Conservation (phyloP, 129 eudicot species). For the Smallanthus sonchifolius region DNA sequence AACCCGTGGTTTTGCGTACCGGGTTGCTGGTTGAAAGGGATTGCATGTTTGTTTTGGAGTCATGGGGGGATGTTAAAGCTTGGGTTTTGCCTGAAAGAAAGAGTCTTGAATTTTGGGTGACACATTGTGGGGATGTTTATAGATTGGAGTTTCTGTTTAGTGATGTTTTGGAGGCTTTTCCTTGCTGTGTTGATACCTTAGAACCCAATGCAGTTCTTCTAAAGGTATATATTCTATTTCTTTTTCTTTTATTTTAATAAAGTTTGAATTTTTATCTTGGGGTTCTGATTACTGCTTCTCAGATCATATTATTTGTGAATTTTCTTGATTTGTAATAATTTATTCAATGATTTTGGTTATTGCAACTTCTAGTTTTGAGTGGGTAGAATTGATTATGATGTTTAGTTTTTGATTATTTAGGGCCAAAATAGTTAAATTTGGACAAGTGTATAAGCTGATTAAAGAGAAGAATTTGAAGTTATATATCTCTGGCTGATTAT, state of each 20-base stretch:
- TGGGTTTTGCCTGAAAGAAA: constrained; percentile 81
- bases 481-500: not conserved
- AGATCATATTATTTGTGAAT: not conserved
- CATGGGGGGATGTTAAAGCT: constrained; percentile 56
- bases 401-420: not conserved
- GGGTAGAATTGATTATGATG: not conserved
- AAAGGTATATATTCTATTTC: constrained; percentile 42
- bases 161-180: constrained; percentile 56
- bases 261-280: not conserved
- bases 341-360: not conserved
- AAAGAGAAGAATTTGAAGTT: not conserved
- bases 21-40: constrained; percentile 50
- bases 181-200: constrained; percentile 41
- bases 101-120: constrained; percentile 54
- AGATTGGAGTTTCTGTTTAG: constrained; percentile 75
- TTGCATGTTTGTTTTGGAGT: constrained; percentile 57
- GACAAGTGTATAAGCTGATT: not conserved
- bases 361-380: not conserved
- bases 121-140: constrained; percentile 32
- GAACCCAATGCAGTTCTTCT: constrained; percentile 59
- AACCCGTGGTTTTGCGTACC: constrained; percentile 37
- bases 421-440: not conserved
- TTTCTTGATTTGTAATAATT: not conserved
- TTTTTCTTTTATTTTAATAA: not conserved
- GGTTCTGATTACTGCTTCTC: not conserved